These are phyloP conservation scores for Stephania japonica DNA, from an alignment of 164 flowering plant genomes.

Conservation along the genomic window DNA sequence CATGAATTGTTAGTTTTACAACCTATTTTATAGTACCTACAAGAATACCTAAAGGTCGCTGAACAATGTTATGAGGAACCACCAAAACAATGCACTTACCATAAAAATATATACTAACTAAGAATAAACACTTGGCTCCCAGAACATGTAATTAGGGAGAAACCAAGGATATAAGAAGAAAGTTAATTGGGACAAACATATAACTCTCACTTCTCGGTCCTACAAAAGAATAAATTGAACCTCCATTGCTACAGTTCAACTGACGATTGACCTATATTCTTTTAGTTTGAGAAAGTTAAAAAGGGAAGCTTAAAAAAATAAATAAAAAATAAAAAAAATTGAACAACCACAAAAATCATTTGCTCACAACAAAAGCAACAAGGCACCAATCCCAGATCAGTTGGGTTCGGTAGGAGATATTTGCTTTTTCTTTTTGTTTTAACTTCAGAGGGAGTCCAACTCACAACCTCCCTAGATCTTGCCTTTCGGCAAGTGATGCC, in stretches of 20 bases:
- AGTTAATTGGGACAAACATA: background rate
- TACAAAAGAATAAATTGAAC: background rate
- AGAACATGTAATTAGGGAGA: background rate
- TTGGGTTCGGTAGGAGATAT: too few species aligned
- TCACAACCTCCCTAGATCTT: too few species aligned
- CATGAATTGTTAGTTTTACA: too few species aligned
- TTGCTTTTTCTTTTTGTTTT: too few species aligned
- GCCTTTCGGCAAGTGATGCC: too few species aligned
- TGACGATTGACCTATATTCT: background rate
- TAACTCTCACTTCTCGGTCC: background rate
- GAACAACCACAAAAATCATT: background rate
- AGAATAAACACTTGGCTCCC: background rate
- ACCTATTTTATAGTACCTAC: background rate
- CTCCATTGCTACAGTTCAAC: background rate
- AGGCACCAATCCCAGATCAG: too few species aligned
- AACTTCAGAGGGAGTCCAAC: too few species aligned
- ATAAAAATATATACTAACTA: background rate
- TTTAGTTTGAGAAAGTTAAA: background rate
- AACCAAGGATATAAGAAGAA: background rate
- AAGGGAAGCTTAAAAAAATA: background rate
- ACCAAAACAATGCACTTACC: background rate
- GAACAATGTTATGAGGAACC: background rate
- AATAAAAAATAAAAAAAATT: background rate
- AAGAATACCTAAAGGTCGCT: background rate
- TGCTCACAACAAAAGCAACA: background rate